These are phyloP conservation scores for Astrephomene gubernaculifera DNA, from an alignment of 139 green algal genomes.

Conservation along the genomic window DNA sequence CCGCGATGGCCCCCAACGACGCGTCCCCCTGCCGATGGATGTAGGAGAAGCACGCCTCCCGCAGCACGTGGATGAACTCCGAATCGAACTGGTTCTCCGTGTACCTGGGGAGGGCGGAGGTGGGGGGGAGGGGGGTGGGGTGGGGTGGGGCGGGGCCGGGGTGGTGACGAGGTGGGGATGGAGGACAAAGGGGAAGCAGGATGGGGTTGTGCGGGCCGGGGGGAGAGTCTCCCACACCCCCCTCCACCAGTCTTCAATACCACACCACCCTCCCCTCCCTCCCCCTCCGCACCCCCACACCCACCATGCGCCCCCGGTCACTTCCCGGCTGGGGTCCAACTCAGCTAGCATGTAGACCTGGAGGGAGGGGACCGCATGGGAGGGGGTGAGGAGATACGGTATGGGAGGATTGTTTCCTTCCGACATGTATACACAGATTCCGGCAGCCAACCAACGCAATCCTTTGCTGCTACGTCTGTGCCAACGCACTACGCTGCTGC, in stretches of 20 bases:
- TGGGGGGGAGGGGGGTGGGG: not conserved
- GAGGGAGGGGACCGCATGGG: not conserved
- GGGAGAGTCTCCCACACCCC: not conserved
- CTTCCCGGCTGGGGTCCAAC: conserved; percentile 90
- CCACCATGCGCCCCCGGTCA: conserved; percentile 95
- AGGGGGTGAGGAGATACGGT: not conserved
- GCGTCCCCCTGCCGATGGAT: conserved; percentile 64
- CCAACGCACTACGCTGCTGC: not conserved
- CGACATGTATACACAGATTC: no score
- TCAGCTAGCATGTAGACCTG: conserved; percentile 93
- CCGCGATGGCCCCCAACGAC: conserved; percentile 68
- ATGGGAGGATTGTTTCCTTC: no score
- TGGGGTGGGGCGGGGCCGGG: no score
- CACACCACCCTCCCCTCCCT: not conserved
- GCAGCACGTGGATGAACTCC: conserved; percentile 88
- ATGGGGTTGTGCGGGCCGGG: not conserved
- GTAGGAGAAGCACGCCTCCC: conserved; percentile 71
- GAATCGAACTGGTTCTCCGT: conserved; percentile 90
- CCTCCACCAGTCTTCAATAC: not conserved
- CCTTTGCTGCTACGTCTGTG: no score
- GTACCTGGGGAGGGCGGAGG: conserved; percentile 76
- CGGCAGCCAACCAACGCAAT: no score
- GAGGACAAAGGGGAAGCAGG: not conserved
- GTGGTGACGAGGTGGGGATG: not conserved
- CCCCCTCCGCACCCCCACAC: not conserved